Conservation (phyloP, 2,329 filamentous ascomycete genomes). For the Bretziella fagacearum region DNA sequence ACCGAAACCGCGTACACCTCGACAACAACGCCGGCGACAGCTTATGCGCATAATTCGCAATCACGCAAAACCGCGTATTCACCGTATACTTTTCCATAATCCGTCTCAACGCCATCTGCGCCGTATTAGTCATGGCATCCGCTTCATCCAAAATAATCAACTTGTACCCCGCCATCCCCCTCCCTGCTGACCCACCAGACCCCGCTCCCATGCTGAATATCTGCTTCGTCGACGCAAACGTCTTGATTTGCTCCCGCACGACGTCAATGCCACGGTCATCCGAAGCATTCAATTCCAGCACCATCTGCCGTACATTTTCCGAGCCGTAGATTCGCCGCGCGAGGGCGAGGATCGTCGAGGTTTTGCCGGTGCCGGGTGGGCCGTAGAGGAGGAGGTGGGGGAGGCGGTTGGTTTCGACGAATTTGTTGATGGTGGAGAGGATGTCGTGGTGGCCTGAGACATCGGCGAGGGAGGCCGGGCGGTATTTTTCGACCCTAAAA, state of each 20-base stretch:
- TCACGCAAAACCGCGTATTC: slow-evolving; percentile 95
- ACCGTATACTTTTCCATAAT: slow-evolving; percentile 99
- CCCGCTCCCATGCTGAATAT: slow-evolving; percentile 60
- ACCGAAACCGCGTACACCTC: slow-evolving; percentile 84
- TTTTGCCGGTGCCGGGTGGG: slow-evolving; percentile 92
- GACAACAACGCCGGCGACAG: slow-evolving; percentile 84
- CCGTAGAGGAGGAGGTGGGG: slow-evolving; percentile 95
- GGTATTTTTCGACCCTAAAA: slow-evolving; percentile 96
- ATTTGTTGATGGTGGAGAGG: slow-evolving; percentile 92
- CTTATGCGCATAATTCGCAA: slow-evolving; percentile 98
- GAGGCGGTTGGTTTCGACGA: slow-evolving; percentile 82
- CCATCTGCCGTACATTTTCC: slow-evolving; percentile 94
- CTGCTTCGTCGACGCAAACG: slow-evolving; percentile 93
- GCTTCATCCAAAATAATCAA: slow-evolving; percentile 96
- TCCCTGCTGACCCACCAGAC: slow-evolving; percentile 36
- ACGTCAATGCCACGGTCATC: slow-evolving; percentile 97
- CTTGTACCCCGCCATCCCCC: slow-evolving; percentile 53
- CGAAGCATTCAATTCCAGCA: slow-evolving; percentile 90
- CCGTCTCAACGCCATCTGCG: slow-evolving; percentile 87
- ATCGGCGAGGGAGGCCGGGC: slow-evolving; percentile 72
- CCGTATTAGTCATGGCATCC: slow-evolving; percentile 98
- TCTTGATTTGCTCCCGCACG: slow-evolving; percentile 97
- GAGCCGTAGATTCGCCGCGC: slow-evolving; percentile 82
- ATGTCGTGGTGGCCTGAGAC: slow-evolving; percentile 97
- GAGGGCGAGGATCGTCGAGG: slow-evolving; percentile 85